These are phyloP conservation scores for Parietichytrium sp. DNA, from an alignment of 108 stramenopile species.

Conservation along the genomic window DNA sequence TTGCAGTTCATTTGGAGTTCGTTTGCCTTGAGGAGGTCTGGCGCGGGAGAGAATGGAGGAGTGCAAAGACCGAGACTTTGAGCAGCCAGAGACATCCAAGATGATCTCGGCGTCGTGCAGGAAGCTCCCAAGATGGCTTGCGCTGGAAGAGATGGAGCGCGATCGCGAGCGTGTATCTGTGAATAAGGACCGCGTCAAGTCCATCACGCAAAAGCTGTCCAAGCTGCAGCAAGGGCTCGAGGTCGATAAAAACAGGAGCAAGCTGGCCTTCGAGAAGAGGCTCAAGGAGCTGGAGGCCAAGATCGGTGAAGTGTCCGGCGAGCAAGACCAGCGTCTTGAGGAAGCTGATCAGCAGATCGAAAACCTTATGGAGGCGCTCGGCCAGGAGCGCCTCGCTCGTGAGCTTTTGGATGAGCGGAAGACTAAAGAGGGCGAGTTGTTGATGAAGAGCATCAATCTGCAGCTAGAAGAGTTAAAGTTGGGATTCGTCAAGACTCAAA, in stretches of 20 bases:
- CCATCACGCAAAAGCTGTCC: conserved; percentile 27
- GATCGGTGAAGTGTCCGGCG: not conserved
- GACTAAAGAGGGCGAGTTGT: conserved; percentile 2
- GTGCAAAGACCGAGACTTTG: no score
- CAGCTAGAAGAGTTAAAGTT: not conserved
- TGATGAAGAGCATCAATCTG: conserved; percentile 15
- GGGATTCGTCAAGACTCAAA: not conserved
- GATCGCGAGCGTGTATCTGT: conserved; percentile 22
- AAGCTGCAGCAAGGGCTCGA: conserved; percentile 37
- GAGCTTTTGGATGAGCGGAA: conserved; percentile 38
- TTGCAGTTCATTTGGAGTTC: no score
- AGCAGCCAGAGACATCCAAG: no score
- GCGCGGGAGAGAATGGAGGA: no score
- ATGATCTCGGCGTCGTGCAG: not conserved
- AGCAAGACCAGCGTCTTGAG: conserved; percentile 21
- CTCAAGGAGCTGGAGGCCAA: not conserved
- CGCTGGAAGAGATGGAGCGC: conserved; percentile 23
- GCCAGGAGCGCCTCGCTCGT: conserved; percentile 13
- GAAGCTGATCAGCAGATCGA: conserved; percentile 34
- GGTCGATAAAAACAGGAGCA: not conserved
- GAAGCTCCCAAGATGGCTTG: conserved; percentile 27
- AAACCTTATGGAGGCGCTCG: not conserved
- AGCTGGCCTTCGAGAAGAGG: not conserved
- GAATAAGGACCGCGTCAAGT: not conserved
- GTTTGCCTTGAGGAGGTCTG: no score